Evolutionary conservation across 2,329 filamentous ascomycete genomes (phyloP).

Genomic region (Neophaeococcomyces aloes): DNA sequence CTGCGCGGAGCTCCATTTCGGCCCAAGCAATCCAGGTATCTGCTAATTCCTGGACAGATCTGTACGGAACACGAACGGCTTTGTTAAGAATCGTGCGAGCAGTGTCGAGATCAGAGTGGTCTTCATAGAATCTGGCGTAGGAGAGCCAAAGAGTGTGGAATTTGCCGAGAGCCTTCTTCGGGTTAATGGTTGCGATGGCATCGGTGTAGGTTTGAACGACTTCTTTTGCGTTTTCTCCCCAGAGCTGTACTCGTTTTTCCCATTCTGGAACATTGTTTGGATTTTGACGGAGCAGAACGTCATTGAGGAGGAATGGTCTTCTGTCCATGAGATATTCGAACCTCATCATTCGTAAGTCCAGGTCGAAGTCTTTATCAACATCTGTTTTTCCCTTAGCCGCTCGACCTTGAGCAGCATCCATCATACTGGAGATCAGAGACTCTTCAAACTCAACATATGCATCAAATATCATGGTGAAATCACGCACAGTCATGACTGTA

Average conservation of each 20-base stretch:
- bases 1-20: conserved; percentile 90
- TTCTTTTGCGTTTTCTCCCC: conserved; percentile 86
- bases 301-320: conserved; percentile 88
- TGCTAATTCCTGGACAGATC: conserved; percentile 89
- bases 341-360: conserved; percentile 94
- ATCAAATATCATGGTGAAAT: conserved; percentile 94
- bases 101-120: conserved; percentile 69
- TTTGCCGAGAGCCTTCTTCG: conserved; percentile 85
- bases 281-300: conserved; percentile 88
- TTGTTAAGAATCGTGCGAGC: conserved; percentile 94
- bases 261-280: conserved; percentile 93
- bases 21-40: conserved; percentile 99
- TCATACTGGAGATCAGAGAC: conserved; percentile 79
- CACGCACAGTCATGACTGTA: conserved; percentile 95
- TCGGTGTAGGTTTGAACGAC: conserved; percentile 90
- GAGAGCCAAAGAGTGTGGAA: conserved; percentile 95
- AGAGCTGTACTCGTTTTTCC: conserved; percentile 92
- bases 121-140: conserved; percentile 95
- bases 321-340: conserved; percentile 98
- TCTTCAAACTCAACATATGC: conserved; percentile 96
- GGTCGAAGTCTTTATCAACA: conserved; percentile 78
- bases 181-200: conserved; percentile 83
- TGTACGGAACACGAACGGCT: conserved; percentile 94
- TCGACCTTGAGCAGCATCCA: conserved; percentile 73
- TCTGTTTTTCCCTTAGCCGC: conserved; percentile 69